Conservation (phyloP, 2,329 filamentous ascomycete genomes). For the Trichoderma simmonsii region DNA sequence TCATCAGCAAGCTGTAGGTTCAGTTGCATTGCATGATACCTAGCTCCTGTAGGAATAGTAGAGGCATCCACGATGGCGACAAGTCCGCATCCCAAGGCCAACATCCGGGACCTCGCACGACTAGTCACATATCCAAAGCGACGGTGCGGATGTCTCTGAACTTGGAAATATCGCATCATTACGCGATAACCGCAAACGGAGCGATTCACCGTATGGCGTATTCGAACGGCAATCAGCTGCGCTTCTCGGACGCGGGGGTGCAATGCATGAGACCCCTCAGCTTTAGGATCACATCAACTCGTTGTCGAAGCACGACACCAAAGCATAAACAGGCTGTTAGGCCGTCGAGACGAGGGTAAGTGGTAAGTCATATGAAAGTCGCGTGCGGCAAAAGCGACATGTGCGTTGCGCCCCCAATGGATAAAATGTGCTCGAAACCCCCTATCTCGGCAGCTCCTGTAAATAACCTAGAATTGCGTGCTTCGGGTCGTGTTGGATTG, state of each 20-base stretch:
- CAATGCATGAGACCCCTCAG: neutral
- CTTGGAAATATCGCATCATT: constrained; percentile 15
- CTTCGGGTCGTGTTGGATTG: neutral
- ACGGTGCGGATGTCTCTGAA: constrained; percentile 1
- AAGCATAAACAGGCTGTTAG: neutral
- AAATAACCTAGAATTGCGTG: neutral
- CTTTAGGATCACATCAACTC: constrained; percentile 8
- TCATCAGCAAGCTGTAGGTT: neutral
- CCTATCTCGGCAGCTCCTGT: neutral
- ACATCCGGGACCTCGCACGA: constrained; percentile 2
- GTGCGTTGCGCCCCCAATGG: neutral
- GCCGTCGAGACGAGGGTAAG: neutral
- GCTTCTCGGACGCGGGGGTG: neutral
- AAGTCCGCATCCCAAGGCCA: neutral
- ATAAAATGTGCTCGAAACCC: neutral
- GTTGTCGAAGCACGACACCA: constrained; percentile 10
- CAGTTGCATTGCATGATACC: neutral
- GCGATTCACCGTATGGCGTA: neutral
- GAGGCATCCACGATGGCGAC: neutral
- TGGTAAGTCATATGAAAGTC: neutral
- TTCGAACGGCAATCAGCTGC: constrained; percentile 2
- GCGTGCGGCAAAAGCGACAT: neutral
- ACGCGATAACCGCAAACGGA: neutral
- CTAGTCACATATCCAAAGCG: neutral
- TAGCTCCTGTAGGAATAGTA: neutral